These are phyloP conservation scores for Pisolithus thermaeus DNA, from an alignment of 1,284 basidiomycete genomes.

Conservation along the genomic window DNA sequence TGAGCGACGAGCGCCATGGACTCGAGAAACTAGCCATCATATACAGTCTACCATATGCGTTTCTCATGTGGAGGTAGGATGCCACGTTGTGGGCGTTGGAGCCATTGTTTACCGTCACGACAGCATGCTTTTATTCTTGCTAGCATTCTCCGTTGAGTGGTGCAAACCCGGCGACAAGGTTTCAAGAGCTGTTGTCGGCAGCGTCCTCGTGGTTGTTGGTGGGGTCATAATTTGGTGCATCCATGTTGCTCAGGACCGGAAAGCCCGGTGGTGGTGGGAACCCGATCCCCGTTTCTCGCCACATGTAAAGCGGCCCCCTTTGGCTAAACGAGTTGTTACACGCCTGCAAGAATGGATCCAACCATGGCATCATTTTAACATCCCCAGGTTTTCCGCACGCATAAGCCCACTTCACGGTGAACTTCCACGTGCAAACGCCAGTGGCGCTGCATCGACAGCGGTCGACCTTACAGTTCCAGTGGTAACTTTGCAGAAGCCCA, in stretches of 20 bases:
- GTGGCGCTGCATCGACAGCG: conserved; percentile 2
- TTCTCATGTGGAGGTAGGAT: conserved; percentile 23
- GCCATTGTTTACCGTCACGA: not conserved
- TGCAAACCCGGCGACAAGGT: conserved; percentile 9
- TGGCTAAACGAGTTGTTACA: not conserved
- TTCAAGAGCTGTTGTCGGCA: conserved; percentile 7
- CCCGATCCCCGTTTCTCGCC: conserved; percentile 5
- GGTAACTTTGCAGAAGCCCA: conserved; percentile 5
- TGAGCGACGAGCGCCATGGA: conserved; percentile 13
- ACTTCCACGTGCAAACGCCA: not conserved
- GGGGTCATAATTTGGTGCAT: conserved; percentile 12
- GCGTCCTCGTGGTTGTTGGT: conserved; percentile 7
- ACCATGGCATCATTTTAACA: not conserved
- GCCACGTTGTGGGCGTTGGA: not conserved
- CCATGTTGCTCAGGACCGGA: conserved; percentile 8
- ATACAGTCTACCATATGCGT: conserved; percentile 23
- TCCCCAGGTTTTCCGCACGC: not conserved
- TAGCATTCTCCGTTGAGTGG: conserved; percentile 13
- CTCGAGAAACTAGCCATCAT: conserved; percentile 19
- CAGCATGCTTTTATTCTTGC: conserved; percentile 12
- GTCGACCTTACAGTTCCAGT: conserved; percentile 4
- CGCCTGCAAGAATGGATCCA: conserved; percentile 1
- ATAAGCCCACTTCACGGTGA: not conserved
- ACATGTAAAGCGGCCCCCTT: conserved; percentile 1
- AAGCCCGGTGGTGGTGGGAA: conserved; percentile 12